Base-by-base conservation (phyloP, 2,329 filamentous ascomycete genomes). In the Trichoderma cornu-damae region DNA sequence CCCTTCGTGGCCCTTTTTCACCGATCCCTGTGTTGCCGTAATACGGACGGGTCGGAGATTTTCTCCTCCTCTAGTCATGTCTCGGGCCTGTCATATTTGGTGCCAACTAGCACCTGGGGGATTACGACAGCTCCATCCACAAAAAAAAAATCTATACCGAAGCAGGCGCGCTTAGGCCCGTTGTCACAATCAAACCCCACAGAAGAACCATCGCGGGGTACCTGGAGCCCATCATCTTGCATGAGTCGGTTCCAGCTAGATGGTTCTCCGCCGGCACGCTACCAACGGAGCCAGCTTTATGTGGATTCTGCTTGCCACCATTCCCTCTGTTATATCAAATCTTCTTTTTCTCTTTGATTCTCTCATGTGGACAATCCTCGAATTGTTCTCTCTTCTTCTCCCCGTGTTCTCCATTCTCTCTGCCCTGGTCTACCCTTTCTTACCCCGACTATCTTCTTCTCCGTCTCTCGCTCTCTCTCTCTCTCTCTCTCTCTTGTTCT, bases 381-480 rank as follows among this genome's bases (percentile, higher is more conserved):
- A 9, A 30, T 42, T 37, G 35, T 42, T 52, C 44, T 12, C 18
- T 34, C 28, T 24, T 4, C 8, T 12, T 53, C 22, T 53, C 20
- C 20, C 40, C n/a, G 59, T 54, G 59, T 43, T 40, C 57, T 11
- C 12, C 54, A 50, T 35, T 48, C 20, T 55, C 51, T 38, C 61
- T 56, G 49, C 60, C 60, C n/a, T 32, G 4, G n/a, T 46, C 24
- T 24, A 11, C 14, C n/a, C n/a, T n/a, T n/a, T n/a, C n/a, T n/a
- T n/a, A n/a, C 12, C 18, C 22, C 37, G 16, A 7, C 28, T 30
- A 30, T 22, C 12, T 62, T 55, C 60, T 53, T 53, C 48, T 43
- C 60, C 55, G 49, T 59, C 60, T n/a, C 3, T 16, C 22, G 11
- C 16, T 14, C 12, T 20, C 3, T 12, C 28, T 18, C n/a, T 22